Percentiles rank a stretch among this genome's conserved stretches.
phyloP scores from a whole-genome alignment of 2,329 filamentous ascomycete genomes.

The Rhexocercosporidium sp. region DNA sequence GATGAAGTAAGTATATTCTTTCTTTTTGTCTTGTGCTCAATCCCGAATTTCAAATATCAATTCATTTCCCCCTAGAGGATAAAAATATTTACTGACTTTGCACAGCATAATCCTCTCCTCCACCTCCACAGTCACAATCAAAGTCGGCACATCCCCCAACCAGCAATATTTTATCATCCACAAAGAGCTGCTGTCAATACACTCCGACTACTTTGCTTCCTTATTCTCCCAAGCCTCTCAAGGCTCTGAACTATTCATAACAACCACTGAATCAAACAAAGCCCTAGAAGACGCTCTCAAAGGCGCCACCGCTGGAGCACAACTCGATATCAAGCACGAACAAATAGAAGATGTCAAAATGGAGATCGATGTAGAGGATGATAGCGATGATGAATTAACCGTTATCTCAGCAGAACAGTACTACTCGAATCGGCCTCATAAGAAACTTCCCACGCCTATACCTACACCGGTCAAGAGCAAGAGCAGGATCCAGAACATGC shows the following conservation, averaged over 20 bases:
- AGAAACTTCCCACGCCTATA: not conserved
- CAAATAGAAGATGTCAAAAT: not conserved
- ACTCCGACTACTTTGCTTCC: slow-evolving; percentile 2
- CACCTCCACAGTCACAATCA: not conserved
- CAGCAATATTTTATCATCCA: not conserved
- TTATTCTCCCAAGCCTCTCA: not conserved
- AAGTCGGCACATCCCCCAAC: not conserved
- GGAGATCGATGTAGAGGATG: not conserved
- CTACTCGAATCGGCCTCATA: not conserved
- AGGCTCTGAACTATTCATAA: not conserved
- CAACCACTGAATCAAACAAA: not conserved
- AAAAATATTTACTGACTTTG: not conserved
- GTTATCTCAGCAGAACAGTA: slow-evolving; percentile 3
- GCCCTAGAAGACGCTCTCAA: not conserved
- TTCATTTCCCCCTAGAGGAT: too few relatives aligned
- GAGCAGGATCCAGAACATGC: not conserved
- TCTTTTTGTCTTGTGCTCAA: not conserved
- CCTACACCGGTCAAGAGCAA: not conserved
- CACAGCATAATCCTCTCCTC: not conserved
- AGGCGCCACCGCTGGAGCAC: not conserved
- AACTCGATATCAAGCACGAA: not conserved
- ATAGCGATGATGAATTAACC: not conserved
- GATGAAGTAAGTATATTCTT: not conserved
- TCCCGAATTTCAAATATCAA: too few relatives aligned
- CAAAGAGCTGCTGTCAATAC: not conserved